phyloP scores from a whole-genome alignment of 805 yeast genomes.

The Cyberlindnera americana region DNA sequence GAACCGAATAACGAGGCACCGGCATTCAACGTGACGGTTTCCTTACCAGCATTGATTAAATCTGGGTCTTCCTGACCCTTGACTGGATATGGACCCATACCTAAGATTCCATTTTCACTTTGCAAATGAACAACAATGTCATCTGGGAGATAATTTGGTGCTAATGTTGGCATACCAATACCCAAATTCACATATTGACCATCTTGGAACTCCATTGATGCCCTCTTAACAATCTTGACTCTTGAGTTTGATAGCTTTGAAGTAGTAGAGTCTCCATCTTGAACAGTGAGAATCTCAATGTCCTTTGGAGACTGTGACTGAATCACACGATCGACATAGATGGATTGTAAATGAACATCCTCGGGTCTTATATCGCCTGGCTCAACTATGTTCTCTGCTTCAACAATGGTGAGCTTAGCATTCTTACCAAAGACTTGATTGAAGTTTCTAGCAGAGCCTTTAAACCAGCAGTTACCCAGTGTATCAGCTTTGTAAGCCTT shows the following conservation, averaged over 20 bases:
- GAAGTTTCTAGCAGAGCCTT: conserved; percentile 45
- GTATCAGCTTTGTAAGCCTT: conserved; percentile 47
- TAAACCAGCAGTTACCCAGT: conserved; percentile 46
- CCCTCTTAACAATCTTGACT: conserved; percentile 39
- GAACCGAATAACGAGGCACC: conserved; percentile 50
- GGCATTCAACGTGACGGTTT: conserved; percentile 41
- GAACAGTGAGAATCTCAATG: conserved; percentile 36
- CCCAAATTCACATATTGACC: conserved; percentile 46
- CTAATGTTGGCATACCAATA: conserved; percentile 49
- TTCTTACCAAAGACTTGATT: conserved; percentile 43
- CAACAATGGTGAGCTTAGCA: conserved; percentile 44
- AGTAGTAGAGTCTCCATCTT: conserved; percentile 15
- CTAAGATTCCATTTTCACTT: conserved; percentile 47
- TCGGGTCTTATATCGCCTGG: conserved; percentile 42
- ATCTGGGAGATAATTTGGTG: conserved; percentile 38
- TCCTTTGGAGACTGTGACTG: conserved; percentile 41
- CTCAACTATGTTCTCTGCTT: conserved; percentile 47
- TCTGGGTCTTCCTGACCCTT: conserved; percentile 45
- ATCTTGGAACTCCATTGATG: conserved; percentile 42
- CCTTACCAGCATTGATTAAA: conserved; percentile 49
- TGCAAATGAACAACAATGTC: conserved; percentile 39
- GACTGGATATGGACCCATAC: conserved; percentile 44
- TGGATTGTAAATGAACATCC: conserved; percentile 44
- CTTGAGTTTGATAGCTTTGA: conserved; percentile 24
- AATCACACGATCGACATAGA: conserved; percentile 39